Conservation (phyloP, 1,139 yeast species). For the Nakaseomyces kungkrabaensis region DNA sequence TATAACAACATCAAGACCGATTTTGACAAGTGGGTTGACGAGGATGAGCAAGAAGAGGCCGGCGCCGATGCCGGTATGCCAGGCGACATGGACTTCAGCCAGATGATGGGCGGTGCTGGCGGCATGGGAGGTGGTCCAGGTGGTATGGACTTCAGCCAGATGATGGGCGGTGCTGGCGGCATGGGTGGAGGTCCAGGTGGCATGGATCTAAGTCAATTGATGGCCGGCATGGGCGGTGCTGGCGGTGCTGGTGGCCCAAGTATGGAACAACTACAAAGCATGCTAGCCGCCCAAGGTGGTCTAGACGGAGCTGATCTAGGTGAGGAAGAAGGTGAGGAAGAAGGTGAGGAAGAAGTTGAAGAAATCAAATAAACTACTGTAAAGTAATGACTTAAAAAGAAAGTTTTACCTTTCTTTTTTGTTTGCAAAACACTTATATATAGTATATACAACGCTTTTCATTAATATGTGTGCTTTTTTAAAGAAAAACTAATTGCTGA, state of each 20-base stretch:
- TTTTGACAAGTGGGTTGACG: constrained; percentile 95
- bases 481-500: too few species aligned
- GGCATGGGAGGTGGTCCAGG: constrained; percentile 23
- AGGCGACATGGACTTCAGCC: constrained; percentile 29
- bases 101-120: constrained; percentile 30
- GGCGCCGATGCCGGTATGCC: constrained; percentile 39
- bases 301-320: constrained; percentile 28
- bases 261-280: constrained; percentile 12
- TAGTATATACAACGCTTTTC: too few species aligned
- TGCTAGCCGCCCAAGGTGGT: constrained; percentile 27
- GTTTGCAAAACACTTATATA: too few species aligned
- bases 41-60: constrained; percentile 76
- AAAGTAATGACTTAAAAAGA: too few species aligned
- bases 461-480: too few species aligned
- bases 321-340: constrained; percentile 7
- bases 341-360: constrained; percentile 6
- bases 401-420: too few species aligned
- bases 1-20: constrained; percentile 80
- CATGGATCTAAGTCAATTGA: constrained; percentile 28
- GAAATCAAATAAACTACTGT: constrained; percentile 1
- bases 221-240: constrained; percentile 32
- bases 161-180: constrained; percentile 30
- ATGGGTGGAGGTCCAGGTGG: constrained; percentile 31
- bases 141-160: constrained; percentile 29
- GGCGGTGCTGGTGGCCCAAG: constrained; percentile 33